phyloP scores from a whole-genome alignment of 345 rosid species.

The Angophora floribunda region DNA sequence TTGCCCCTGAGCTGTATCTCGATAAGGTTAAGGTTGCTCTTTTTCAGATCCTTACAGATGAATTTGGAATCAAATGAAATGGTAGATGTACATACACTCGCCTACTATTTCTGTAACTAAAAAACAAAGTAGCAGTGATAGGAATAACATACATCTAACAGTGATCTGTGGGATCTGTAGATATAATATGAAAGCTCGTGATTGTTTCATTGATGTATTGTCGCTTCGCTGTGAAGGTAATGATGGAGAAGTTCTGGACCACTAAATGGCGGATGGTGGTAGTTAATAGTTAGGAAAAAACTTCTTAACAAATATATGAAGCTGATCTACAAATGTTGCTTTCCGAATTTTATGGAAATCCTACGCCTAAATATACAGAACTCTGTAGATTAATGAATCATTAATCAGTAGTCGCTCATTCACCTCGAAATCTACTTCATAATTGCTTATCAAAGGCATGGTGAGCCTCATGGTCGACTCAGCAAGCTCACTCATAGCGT shows the following conservation, averaged over 20 bases:
- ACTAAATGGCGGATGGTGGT: background rate
- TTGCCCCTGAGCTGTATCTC: slow-evolving; percentile 29
- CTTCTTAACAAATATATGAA: background rate
- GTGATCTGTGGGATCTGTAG: background rate
- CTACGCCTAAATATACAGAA: background rate
- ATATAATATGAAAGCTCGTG: background rate
- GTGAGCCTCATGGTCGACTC: slow-evolving; percentile 22
- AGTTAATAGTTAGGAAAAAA: background rate
- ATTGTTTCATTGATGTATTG: background rate
- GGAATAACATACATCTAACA: background rate
- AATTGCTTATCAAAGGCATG: slow-evolving; percentile 23
- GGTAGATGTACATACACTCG: background rate
- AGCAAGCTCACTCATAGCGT: slow-evolving; percentile 1
- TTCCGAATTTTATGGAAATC: background rate
- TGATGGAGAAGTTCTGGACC: background rate
- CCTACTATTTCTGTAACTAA: background rate
- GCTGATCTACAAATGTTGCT: background rate
- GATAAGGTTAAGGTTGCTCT: slow-evolving; percentile 32
- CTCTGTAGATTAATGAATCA: background rate
- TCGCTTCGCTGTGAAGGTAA: background rate
- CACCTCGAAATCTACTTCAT: background rate
- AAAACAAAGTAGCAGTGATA: background rate
- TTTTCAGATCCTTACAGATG: background rate
- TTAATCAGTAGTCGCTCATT: background rate
- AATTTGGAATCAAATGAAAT: background rate